Conservation (phyloP, 192 early-diverging fungal genomes). For the Lobosporangium transversale region DNA sequence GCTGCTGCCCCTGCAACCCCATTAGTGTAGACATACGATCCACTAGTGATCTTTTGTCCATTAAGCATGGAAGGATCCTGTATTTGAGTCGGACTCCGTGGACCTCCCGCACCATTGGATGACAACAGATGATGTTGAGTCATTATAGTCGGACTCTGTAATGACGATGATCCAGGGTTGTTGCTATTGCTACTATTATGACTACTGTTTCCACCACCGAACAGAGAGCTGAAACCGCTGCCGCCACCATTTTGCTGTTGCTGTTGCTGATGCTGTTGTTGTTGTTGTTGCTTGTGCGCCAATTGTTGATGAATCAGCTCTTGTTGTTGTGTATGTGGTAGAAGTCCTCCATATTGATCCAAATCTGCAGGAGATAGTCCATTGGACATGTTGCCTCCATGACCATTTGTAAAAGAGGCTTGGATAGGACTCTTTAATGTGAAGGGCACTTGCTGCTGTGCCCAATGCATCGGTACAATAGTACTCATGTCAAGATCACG, state of each 20-base stretch:
- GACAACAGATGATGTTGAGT: slow-evolving; percentile 2
- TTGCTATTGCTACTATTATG: no score
- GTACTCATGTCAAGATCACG: slow-evolving; percentile 49
- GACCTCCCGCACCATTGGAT: neutral
- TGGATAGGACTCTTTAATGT: slow-evolving; percentile 20
- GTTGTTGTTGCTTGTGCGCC: slow-evolving; percentile 19
- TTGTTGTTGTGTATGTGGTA: slow-evolving; percentile 46
- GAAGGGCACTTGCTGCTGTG: slow-evolving; percentile 36
- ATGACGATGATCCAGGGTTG: no score
- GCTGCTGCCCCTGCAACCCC: slow-evolving; percentile 14
- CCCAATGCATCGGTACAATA: slow-evolving; percentile 43
- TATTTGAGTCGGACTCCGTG: slow-evolving; percentile 36
- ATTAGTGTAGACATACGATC: slow-evolving; percentile 48
- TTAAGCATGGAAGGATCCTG: slow-evolving; percentile 39
- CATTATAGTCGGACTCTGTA: no score
- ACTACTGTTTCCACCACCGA: slow-evolving; percentile 7
- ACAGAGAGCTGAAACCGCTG: slow-evolving; percentile 24
- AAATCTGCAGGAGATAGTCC: slow-evolving; percentile 21
- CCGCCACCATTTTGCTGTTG: slow-evolving; percentile 17
- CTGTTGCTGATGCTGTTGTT: slow-evolving; percentile 23
- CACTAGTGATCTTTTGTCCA: slow-evolving; percentile 42
- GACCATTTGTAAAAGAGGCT: neutral
- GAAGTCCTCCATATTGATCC: slow-evolving; percentile 39
- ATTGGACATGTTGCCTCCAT: slow-evolving; percentile 6
- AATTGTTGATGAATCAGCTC: slow-evolving; percentile 49